Evolutionary conservation across 2,329 filamentous ascomycete species (phyloP).

Genomic region (Albophoma yamanashiensis): DNA sequence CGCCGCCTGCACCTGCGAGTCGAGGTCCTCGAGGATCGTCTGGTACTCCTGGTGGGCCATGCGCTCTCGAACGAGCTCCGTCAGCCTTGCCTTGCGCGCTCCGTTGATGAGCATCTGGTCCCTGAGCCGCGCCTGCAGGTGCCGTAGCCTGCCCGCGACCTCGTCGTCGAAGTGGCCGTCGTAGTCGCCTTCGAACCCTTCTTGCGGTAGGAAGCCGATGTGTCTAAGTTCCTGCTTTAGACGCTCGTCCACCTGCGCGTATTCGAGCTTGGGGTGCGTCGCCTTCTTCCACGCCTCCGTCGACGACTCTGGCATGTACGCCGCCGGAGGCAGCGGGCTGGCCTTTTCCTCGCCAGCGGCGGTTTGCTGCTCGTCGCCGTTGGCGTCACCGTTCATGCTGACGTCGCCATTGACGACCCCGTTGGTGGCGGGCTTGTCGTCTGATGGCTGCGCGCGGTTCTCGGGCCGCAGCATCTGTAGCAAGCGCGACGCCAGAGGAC

Average conservation of each 20-base stretch:
- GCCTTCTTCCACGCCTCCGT: constrained; percentile 72
- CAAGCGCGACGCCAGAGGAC: constrained; percentile 73
- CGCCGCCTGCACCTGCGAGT: constrained; percentile 86
- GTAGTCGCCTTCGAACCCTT: constrained; percentile 60
- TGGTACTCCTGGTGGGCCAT: constrained; percentile 96
- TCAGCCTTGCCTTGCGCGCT: constrained; percentile 75
- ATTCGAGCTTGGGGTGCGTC: constrained; percentile 67
- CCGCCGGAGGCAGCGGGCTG: constrained; percentile 50
- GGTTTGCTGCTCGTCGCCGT: constrained; percentile 20
- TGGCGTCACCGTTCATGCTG: constrained; percentile 39
- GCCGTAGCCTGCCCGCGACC: constrained; percentile 77
- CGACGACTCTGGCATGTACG: constrained; percentile 68
- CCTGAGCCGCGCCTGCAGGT: constrained; percentile 72
- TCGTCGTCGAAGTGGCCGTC: constrained; percentile 90
- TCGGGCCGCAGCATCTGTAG: constrained; percentile 75
- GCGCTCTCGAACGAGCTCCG: constrained; percentile 79
- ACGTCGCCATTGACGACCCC: constrained; percentile 43
- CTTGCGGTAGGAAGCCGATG: constrained; percentile 72
- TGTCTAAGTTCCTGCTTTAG: constrained; percentile 84
- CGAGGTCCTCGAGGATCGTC: constrained; percentile 92
- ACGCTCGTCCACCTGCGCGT: constrained; percentile 78
- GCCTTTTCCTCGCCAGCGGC: constrained; percentile 26
- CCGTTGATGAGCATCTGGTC: constrained; percentile 82
- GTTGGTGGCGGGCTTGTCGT: constrained; percentile 46
- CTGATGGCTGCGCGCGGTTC: constrained; percentile 40